Conservation (phyloP, 768 basidiomycete genomes). For the Pleurotus citrinopileatus region DNA sequence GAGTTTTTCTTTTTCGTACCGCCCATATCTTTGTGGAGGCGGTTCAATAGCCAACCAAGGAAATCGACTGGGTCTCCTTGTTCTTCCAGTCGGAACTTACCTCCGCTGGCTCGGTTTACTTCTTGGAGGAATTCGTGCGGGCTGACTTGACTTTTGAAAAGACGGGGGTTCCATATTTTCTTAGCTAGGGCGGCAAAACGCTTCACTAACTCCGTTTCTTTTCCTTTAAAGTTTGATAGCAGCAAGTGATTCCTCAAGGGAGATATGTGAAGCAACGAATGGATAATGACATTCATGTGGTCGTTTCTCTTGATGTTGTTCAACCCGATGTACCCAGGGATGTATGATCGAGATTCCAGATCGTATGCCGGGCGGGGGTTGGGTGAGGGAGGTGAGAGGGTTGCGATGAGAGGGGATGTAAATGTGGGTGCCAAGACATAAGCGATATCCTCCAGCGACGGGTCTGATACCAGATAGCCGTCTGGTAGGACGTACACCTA, state of each 20-base stretch:
- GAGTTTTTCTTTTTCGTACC: conserved; percentile 92
- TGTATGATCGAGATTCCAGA: conserved; percentile 74
- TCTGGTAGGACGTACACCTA: conserved; percentile 99
- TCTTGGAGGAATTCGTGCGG: conserved; percentile 99
- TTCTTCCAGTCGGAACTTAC: conserved; percentile 89
- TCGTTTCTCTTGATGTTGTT: conserved; percentile 98
- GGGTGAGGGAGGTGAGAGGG: conserved; percentile 55
- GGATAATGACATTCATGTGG: conserved; percentile 96
- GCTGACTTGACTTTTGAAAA: conserved; percentile 97
- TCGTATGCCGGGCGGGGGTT: conserved; percentile 81
- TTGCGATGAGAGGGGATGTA: conserved; percentile 52
- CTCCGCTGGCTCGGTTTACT: conserved; percentile 83
- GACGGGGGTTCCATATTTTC: conserved; percentile 93
- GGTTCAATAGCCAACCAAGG: conserved; percentile 92
- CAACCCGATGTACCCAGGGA: conserved; percentile 92
- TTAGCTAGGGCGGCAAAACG: conserved; percentile 86
- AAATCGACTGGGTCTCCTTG: conserved; percentile 98
- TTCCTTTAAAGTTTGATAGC: conserved; percentile 68
- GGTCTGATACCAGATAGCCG: conserved; percentile 94
- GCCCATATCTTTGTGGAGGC: conserved; percentile 87
- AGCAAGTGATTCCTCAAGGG: conserved; percentile 88
- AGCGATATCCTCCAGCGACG: conserved; percentile 93
- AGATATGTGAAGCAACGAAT: conserved; percentile 86
- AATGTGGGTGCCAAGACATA: conserved; percentile 90
- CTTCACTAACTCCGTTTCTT: conserved; percentile 83